Conservation (phyloP, 257 asterid species). For the Solanum pimpinellifolium region DNA sequence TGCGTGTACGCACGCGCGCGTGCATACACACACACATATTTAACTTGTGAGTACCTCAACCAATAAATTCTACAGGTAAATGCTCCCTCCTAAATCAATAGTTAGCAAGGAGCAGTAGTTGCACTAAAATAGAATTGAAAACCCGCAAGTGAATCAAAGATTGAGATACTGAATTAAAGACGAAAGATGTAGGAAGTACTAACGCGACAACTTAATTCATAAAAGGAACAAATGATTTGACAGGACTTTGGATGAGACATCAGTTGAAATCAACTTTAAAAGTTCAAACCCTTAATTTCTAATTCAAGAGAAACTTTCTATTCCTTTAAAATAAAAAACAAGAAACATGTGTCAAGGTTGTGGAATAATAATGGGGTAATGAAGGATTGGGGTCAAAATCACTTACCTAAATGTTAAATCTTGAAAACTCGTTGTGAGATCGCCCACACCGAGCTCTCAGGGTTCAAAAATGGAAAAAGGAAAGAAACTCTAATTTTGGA, state of each 20-base stretch:
- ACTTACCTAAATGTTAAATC: no score
- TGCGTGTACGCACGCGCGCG: fast-evolving
- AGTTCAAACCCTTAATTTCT: background rate
- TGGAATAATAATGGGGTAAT: no score
- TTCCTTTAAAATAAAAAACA: no score
- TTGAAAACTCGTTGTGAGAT: no score
- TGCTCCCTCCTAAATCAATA: background rate
- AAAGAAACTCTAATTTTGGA: no score
- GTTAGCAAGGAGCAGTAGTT: background rate
- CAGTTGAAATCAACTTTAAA: background rate
- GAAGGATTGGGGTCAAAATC: no score
- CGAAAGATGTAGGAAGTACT: background rate
- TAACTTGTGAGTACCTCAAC: background rate
- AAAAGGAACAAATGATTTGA: background rate
- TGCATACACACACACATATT: fast-evolving
- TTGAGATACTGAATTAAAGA: background rate
- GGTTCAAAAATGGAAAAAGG: no score
- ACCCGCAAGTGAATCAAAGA: background rate
- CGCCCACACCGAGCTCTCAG: no score
- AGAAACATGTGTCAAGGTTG: no score
- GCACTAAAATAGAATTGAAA: background rate
- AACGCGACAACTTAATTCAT: background rate
- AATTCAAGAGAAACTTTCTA: no score
- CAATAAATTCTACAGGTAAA: background rate
- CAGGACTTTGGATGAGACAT: background rate